These are phyloP conservation scores for Candida boleticola DNA, from an alignment of 805 yeast genomes.

Conservation along the genomic window DNA sequence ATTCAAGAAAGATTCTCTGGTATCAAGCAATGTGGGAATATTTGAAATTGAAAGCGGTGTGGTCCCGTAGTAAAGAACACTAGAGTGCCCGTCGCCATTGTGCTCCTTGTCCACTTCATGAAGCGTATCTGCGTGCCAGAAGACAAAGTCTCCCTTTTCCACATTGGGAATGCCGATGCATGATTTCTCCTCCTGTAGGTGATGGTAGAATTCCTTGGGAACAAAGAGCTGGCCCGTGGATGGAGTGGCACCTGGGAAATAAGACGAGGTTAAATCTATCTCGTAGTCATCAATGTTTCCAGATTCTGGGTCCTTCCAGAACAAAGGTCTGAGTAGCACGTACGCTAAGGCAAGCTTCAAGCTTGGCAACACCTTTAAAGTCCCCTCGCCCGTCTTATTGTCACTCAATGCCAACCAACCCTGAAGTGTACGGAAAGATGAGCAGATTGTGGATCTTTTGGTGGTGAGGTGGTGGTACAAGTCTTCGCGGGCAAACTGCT, in stretches of 20 bases:
- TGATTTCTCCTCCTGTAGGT: slow-evolving; percentile 23
- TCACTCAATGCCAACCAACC: slow-evolving; percentile 44
- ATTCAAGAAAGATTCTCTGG: slow-evolving; percentile 11
- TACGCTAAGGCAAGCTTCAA: slow-evolving; percentile 36
- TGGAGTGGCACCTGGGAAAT: slow-evolving; percentile 38
- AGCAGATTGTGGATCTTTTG: slow-evolving; percentile 19
- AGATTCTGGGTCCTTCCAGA: slow-evolving; percentile 16
- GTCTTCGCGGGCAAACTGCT: slow-evolving; percentile 32
- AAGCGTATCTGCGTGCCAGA: slow-evolving; percentile 42
- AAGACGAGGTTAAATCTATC: slow-evolving; percentile 26
- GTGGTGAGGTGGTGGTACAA: slow-evolving; percentile 21
- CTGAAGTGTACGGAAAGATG: slow-evolving; percentile 41
- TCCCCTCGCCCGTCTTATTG: slow-evolving; percentile 36
- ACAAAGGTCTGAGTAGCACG: slow-evolving; percentile 39
- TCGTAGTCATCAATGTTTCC: slow-evolving; percentile 22
- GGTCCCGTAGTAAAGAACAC: slow-evolving; percentile 39
- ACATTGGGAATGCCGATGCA: slow-evolving; percentile 38
- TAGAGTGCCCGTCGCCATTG: slow-evolving; percentile 31
- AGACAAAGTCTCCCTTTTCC: slow-evolving; percentile 40
- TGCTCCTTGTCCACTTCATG: slow-evolving; percentile 42
- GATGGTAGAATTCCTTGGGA: slow-evolving; percentile 28
- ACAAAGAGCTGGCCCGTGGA: slow-evolving; percentile 34
- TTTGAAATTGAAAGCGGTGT: slow-evolving; percentile 26
- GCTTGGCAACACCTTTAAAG: slow-evolving; percentile 36
- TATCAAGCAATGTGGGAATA: slow-evolving; percentile 14